Conservation (phyloP, 768 basidiomycete genomes). For the Mycena pura region DNA sequence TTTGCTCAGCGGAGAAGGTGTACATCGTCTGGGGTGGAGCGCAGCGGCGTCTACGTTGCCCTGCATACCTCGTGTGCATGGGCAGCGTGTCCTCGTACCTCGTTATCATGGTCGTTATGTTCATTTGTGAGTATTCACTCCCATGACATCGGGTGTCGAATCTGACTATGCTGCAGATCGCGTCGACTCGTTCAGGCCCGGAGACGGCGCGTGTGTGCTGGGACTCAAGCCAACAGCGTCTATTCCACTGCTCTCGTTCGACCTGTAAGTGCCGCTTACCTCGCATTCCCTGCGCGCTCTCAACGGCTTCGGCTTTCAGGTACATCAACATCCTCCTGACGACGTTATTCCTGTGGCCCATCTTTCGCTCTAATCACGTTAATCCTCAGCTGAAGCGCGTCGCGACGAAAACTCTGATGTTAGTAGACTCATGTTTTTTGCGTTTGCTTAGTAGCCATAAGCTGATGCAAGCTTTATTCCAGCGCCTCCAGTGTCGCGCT, state of each 20-base stretch:
- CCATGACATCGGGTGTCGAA: not conserved
- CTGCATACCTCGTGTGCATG: conserved; percentile 49
- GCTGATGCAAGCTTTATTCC: too few relatives aligned
- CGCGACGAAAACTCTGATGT: conserved; percentile 52
- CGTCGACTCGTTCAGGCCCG: conserved; percentile 39
- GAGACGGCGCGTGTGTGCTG: conserved; percentile 52
- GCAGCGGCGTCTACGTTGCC: conserved; percentile 43
- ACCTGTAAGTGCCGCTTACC: too few relatives aligned
- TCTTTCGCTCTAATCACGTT: conserved; percentile 42
- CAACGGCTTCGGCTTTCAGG: too few relatives aligned
- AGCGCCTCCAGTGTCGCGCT: conserved; percentile 56
- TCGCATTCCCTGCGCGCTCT: too few relatives aligned
- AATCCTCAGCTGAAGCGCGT: conserved; percentile 43
- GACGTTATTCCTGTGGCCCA: conserved; percentile 53
- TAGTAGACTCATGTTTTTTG: conserved; percentile 15
- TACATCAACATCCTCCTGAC: conserved; percentile 48
- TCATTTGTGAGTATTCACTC: conserved; percentile 40
- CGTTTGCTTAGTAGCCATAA: not conserved
- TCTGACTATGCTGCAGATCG: conserved; percentile 34
- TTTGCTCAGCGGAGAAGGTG: conserved; percentile 51
- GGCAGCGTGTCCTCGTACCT: conserved; percentile 44
- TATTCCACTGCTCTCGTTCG: conserved; percentile 52
- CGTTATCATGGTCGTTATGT: conserved; percentile 46
- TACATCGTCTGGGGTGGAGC: conserved; percentile 51
- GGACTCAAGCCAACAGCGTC: conserved; percentile 53